Conservation (phyloP, 176 grass and related monocot genomes). For the Puccinellia tenuiflora region DNA sequence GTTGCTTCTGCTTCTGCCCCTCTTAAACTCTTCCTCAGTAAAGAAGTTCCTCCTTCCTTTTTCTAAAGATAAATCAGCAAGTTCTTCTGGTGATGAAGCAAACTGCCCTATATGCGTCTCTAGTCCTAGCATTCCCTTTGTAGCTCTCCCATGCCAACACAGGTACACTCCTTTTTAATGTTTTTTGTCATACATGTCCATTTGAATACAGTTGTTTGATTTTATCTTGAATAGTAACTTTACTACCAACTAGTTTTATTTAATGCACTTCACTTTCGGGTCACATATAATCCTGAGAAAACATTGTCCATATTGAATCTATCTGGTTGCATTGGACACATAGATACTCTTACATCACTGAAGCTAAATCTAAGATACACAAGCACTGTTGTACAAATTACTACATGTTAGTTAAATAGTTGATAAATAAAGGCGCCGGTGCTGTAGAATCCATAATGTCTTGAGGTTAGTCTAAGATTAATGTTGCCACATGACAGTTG, state of each 20-base stretch:
- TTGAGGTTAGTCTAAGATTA: background rate
- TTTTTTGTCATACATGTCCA: background rate
- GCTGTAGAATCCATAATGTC: background rate
- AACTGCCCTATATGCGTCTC: constrained; percentile 72
- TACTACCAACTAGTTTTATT: background rate
- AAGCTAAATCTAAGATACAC: background rate
- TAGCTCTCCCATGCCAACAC: constrained; percentile 87
- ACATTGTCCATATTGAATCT: background rate
- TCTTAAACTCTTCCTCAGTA: constrained; percentile 81
- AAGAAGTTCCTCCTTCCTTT: constrained; percentile 92
- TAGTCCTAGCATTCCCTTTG: constrained; percentile 73
- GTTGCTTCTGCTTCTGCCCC: constrained; percentile 96
- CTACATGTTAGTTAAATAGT: background rate
- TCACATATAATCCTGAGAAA: constrained; percentile 7
- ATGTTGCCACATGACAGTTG: background rate
- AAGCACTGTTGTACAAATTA: background rate
- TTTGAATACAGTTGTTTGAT: background rate
- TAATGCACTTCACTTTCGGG: background rate
- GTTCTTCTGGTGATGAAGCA: constrained; percentile 62
- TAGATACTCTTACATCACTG: background rate
- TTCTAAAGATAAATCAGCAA: constrained; percentile 78
- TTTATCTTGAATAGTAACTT: background rate
- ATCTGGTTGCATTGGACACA: background rate
- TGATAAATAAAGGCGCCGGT: background rate
- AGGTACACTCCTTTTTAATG: constrained; percentile 44